Base-by-base conservation (phyloP, 164 flowering plant genomes). In the Malania oleifera region DNA sequence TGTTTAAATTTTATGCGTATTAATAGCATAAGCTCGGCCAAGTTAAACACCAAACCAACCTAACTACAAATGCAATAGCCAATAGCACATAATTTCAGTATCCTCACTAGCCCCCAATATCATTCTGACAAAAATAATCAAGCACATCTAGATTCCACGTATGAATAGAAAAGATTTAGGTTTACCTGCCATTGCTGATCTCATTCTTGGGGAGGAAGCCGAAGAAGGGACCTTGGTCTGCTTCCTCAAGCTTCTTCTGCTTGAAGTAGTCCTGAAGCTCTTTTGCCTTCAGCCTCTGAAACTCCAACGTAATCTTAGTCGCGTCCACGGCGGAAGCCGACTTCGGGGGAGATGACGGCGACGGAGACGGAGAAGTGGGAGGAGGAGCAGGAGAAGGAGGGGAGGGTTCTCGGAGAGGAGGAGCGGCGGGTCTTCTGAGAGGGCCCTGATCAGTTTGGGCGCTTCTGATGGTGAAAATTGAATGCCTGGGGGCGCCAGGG, bases 401-500 rank as follows among this genome's bases (percentile, higher is more conserved):
- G 9, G 35, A 4, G 31, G 81, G 81, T 22, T 74, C 71, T 66
- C 77, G 65, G 1, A 79, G 22, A 28, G 86, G 37, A 58, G 84
- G 82, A 25, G 86, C 77, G 19, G 68, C 71, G 5, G 95, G 95
- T 80, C 95, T 79, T 61, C 95, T 67, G 15, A 84, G 41, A n/a
- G 95, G 97, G 0, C 96, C 97, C 8, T n/a, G n/a, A n/a, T 91
- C 97, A 23, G 96, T 72, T 24, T 87, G 91, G 24, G 97, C 84
- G 67, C 76, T 68, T 70, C 86, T 68, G 11, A 91, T 66, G 22
- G 73, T 59, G 44, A 73, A 40, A 14, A 39, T 17, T 14, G 61
- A 60, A 25, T 74, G 66, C 67, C 70, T 83, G 22, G 66, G 13
- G 3, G 67, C 24, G n/a, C n/a, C n/a, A 37, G 75, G 60, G 54